A percentile compares a stretch with the other conserved stretches of the same genome.
Evolutionary conservation across 805 yeast genomes (phyloP).

Genomic region (Metschnikowia bowlesiae): DNA sequence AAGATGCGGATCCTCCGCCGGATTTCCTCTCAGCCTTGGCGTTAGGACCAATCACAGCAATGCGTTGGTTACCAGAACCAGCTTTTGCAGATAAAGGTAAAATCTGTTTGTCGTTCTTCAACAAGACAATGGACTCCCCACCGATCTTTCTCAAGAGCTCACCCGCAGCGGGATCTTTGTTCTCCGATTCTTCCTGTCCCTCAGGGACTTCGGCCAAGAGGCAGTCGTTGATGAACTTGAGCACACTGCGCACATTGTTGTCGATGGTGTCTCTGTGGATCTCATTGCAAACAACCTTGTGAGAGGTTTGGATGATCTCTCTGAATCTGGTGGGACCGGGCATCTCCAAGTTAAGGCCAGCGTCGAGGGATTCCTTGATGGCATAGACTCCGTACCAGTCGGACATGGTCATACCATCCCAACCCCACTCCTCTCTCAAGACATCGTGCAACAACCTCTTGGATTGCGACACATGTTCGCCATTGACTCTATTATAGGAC

Average conservation of each 20-base stretch:
- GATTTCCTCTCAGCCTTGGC: conserved; percentile 46
- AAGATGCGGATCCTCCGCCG: conserved; percentile 66
- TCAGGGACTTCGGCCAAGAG: conserved; percentile 37
- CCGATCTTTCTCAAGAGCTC: conserved; percentile 11
- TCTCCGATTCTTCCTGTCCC: conserved; percentile 27
- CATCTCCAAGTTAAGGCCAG: conserved; percentile 63
- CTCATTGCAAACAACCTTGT: conserved; percentile 40
- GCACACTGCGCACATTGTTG: conserved; percentile 44
- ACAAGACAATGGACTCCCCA: conserved; percentile 49
- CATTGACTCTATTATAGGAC: conserved; percentile 60
- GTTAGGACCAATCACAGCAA: conserved; percentile 59
- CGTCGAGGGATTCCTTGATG: conserved; percentile 41
- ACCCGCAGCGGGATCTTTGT: conserved; percentile 13
- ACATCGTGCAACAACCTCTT: conserved; percentile 40
- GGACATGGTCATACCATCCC: conserved; percentile 53
- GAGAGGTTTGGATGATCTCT: conserved; percentile 36
- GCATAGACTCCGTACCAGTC: conserved; percentile 64
- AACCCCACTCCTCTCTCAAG: conserved; percentile 54
- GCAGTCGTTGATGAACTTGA: conserved; percentile 44
- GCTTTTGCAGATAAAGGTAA: conserved; percentile 38
- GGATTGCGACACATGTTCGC: conserved; percentile 51
- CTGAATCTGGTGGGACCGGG: conserved; percentile 57
- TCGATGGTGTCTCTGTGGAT: conserved; percentile 40
- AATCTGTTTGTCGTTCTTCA: conserved; percentile 47
- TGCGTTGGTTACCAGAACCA: conserved; percentile 27